phyloP scores from a whole-genome alignment of 2,329 filamentous ascomycete genomes.

The Penicillium nordicum region DNA sequence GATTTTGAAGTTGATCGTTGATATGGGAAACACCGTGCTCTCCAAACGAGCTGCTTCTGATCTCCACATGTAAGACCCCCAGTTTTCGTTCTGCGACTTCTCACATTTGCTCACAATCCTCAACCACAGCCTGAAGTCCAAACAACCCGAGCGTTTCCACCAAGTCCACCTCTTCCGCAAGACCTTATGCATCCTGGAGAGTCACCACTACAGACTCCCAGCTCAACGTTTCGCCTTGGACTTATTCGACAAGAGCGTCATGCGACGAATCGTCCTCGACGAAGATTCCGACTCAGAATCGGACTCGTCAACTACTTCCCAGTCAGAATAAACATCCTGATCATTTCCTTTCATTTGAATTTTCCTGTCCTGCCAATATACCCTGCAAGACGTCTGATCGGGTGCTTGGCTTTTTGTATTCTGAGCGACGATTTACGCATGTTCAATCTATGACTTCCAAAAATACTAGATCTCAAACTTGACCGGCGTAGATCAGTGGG shows the following conservation, averaged over 20 bases:
- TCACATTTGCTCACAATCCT: conserved; percentile 4
- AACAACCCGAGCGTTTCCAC: conserved; percentile 70
- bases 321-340: background rate
- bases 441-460: conserved; percentile 12
- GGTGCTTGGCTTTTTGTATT: conserved; percentile 4
- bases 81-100: background rate
- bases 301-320: conserved; percentile 24
- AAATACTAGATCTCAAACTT: background rate
- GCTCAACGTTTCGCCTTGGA: conserved; percentile 89
- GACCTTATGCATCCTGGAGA: conserved; percentile 79
- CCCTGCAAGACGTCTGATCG: conserved; percentile 3
- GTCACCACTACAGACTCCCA: conserved; percentile 81
- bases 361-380: conserved; percentile 5
- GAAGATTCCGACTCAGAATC: conserved; percentile 53
- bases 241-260: conserved; percentile 85
- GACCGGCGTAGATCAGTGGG: background rate
- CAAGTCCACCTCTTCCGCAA: conserved; percentile 77
- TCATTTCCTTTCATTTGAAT: background rate
- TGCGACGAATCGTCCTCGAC: conserved; percentile 78
- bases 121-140: conserved; percentile 65
- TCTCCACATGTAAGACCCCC: conserved; percentile 56
- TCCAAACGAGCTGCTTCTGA: conserved; percentile 83
- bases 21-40: conserved; percentile 88
- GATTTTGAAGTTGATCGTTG: conserved; percentile 79
- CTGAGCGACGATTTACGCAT: conserved; percentile 10